Base-by-base conservation (phyloP, 345 rosid genomes). In the Citrus maxima region DNA sequence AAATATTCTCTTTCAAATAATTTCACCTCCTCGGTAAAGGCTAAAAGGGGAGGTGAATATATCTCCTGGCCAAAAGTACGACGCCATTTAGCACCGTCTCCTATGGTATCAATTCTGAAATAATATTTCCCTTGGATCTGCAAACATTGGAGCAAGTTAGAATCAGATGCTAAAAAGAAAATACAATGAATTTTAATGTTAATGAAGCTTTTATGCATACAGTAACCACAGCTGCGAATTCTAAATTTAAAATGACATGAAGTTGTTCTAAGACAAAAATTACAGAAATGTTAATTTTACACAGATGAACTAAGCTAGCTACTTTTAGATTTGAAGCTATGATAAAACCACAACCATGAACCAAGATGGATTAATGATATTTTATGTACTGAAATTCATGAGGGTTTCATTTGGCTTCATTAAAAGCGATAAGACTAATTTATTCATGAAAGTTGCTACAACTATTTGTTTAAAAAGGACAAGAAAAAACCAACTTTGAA, bases 71-170 rank as follows among this genome's bases (percentile, higher is more conserved):
- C 95, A 77, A 91, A 90, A 70, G 95, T 78, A 72, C 95, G 90
- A 70, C 98, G 95, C 98, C 98, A 95, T 82, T 90, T 92, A 46
- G 98, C 95, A 83, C 98, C 98, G 79, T 90, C 91, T 81, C 98
- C 98, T 19, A 90, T 71, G n/a, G 88, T 89, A 71, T 95, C 98
- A 73, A 93, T 87, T 88, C 93, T 86, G 85, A 82, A 93, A 81
- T 93, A 95, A 75, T 92, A 93, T 80, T 95, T 95, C 80, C 98
- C 98, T 87, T 90, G 97, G 81, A 93, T 81, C 98, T 95, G 90
- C 73, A 88, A 51, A 32, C 71, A 28, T 72, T 70, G 63, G 28
- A 51, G 54, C 27, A 22, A 77, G 64, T 51, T 60, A 79, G 13
- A 77, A 65, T n/a, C 21, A 35, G 58, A 46, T 49, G 54, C 40